phyloP scores from a whole-genome alignment of 192 early-diverging fungal species.

The Entomortierella beljakovae region DNA sequence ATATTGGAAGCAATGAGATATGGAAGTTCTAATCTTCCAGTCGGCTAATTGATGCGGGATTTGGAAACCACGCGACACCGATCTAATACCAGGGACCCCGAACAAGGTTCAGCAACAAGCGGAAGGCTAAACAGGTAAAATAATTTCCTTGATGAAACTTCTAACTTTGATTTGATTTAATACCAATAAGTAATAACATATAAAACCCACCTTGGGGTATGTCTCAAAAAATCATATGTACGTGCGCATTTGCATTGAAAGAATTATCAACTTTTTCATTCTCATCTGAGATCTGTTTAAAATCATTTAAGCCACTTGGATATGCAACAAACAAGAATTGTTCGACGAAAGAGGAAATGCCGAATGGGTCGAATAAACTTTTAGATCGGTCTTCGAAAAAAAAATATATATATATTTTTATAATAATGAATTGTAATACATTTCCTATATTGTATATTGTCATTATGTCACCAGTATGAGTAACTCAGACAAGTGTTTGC shows the following conservation, averaged over 20 bases:
- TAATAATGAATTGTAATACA: neutral
- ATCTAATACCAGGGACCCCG: neutral
- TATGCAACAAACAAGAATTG: constrained; percentile 40
- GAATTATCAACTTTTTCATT: neutral
- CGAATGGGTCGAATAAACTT: constrained; percentile 5
- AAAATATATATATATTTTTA: neutral
- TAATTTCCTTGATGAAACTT: no score
- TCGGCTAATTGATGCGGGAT: neutral
- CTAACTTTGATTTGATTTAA: no score
- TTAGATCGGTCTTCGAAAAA: constrained; percentile 6
- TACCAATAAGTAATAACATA: no score
- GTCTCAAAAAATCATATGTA: neutral
- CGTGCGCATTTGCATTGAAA: neutral
- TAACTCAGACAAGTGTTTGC: no score
- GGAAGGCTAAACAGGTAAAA: no score
- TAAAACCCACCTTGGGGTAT: no score
- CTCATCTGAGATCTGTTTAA: neutral
- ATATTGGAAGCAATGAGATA: no score
- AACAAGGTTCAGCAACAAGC: no score
- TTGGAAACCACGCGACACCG: neutral
- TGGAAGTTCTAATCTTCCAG: constrained; percentile 21
- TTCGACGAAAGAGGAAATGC: constrained; percentile 52
- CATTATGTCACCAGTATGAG: no score
- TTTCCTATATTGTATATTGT: no score
- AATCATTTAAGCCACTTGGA: neutral